A percentile compares a stretch with the other conserved stretches of the same genome.
These are phyloP conservation scores for Kwoniella heveanensis DNA, from an alignment of 768 basidiomycete species.

Conservation along the genomic window DNA sequence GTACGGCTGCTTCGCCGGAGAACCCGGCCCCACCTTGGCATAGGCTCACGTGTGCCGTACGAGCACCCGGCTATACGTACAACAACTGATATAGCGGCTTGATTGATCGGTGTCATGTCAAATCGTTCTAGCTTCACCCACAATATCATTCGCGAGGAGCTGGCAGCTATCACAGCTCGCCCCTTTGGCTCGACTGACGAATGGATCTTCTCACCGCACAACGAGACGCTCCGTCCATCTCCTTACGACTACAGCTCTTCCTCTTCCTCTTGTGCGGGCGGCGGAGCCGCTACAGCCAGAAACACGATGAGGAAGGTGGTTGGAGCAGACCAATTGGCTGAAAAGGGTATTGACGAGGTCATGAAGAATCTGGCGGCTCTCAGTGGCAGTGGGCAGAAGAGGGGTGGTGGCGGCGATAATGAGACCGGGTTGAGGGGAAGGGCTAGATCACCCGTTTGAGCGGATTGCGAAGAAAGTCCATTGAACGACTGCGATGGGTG, in stretches of 20 bases:
- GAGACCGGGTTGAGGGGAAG: constrained; percentile 8
- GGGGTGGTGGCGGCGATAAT: neutral
- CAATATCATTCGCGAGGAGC: constrained; percentile 52
- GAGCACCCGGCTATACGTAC: no score
- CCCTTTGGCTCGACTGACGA: constrained; percentile 43
- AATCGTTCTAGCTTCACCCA: constrained; percentile 46
- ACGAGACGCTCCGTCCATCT: constrained; percentile 19
- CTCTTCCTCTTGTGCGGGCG: neutral
- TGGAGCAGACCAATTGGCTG: constrained; percentile 11
- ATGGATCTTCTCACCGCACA: constrained; percentile 48
- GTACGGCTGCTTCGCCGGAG: neutral
- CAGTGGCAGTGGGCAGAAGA: neutral
- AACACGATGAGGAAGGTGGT: constrained; percentile 1
- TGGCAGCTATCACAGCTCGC: constrained; percentile 50
- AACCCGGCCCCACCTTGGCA: neutral
- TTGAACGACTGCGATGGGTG: no score
- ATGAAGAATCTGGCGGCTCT: constrained; percentile 8
- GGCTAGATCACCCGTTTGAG: constrained; percentile 11
- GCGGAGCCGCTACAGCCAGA: neutral
- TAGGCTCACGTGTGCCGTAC: neutral
- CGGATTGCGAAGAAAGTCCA: neutral
- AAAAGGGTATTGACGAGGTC: constrained; percentile 18
- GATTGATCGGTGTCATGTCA: no score
- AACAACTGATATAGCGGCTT: no score
- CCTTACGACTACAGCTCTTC: neutral